Percentiles rank a stretch among this genome's conserved stretches.
phyloP scores from a whole-genome alignment of 139 green algal species.

The Chlamydomonas schloesseri region DNA sequence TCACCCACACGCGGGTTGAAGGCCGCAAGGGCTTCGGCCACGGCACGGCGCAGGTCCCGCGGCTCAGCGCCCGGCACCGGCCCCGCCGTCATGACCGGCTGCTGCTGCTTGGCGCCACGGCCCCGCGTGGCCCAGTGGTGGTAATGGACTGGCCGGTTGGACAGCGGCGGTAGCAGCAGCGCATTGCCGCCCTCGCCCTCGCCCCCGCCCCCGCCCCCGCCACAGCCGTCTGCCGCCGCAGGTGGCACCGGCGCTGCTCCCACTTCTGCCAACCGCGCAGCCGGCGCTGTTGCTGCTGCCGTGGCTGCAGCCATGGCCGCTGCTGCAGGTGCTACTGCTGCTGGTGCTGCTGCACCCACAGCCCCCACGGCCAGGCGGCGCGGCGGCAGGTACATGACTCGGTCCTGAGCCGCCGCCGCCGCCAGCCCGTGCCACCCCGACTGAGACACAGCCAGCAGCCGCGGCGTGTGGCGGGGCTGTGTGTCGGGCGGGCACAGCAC shows the following conservation, averaged over 20 bases:
- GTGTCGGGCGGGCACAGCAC: slow-evolving; percentile 1
- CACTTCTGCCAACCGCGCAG: too few species aligned
- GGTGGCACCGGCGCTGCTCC: too few species aligned
- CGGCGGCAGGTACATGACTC: slow-evolving; percentile 29
- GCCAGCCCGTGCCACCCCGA: slow-evolving; percentile 8
- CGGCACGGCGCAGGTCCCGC: not conserved
- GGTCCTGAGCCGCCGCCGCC: slow-evolving; percentile 11
- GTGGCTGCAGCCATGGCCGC: not conserved
- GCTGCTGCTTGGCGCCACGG: too few species aligned
- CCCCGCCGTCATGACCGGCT: not conserved
- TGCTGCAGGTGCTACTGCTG: not conserved
- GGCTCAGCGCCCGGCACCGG: slow-evolving; percentile 1
- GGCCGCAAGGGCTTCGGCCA: not conserved
- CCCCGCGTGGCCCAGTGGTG: not conserved
- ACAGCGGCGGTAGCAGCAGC: too few species aligned
- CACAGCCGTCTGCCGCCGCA: too few species aligned
- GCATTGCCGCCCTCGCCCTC: too few species aligned
- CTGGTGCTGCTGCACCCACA: not conserved
- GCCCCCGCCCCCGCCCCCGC: too few species aligned
- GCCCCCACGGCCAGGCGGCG: not conserved
- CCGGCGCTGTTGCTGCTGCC: not conserved
- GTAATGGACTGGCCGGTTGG: too few species aligned
- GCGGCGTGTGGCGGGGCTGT: slow-evolving; percentile 25
- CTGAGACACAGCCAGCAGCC: slow-evolving; percentile 8
- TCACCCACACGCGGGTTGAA: not conserved